Percentiles rank a stretch among this genome's conserved stretches.
Evolutionary conservation across 306 rosid genomes (phyloP).

Genomic region (Prunus fruticosa): DNA sequence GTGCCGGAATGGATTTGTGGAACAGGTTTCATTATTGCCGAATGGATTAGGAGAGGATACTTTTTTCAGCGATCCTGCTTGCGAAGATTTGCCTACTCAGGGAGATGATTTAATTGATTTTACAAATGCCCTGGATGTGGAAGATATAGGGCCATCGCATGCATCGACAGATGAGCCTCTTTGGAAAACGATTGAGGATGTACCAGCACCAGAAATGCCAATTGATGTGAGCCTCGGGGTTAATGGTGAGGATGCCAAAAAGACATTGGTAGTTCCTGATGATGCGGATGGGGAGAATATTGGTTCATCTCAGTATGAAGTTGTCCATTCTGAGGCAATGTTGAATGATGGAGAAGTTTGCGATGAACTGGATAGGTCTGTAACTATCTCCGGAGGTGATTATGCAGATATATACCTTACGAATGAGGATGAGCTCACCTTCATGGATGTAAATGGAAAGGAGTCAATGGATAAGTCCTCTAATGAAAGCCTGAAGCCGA

Average conservation of each 20-base stretch:
- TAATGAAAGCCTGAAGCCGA: conserved; percentile 32
- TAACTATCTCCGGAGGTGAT: conserved; percentile 28
- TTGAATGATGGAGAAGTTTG: conserved; percentile 9
- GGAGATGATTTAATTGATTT: conserved; percentile 36
- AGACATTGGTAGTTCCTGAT: conserved; percentile 10
- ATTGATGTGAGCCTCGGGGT: conserved; percentile 32
- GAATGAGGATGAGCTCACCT: conserved; percentile 32
- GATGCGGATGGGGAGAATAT: conserved; percentile 27
- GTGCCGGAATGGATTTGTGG: neutral
- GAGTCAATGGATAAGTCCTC: conserved; percentile 30
- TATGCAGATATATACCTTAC: conserved; percentile 26
- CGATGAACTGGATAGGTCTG: conserved; percentile 27
- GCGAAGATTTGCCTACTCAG: conserved; percentile 8
- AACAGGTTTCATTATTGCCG: neutral
- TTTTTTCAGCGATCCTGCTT: conserved; percentile 7
- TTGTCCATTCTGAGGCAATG: neutral
- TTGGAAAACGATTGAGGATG: conserved; percentile 62
- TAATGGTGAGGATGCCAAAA: conserved; percentile 12
- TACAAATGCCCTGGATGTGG: conserved; percentile 32
- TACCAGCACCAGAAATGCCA: conserved; percentile 47
- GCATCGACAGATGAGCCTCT: conserved; percentile 38
- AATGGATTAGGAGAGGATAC: neutral
- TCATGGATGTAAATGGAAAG: conserved; percentile 42
- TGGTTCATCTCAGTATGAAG: conserved; percentile 9
- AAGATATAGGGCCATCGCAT: conserved; percentile 40